phyloP scores from a whole-genome alignment of 225 moss, liverwort and hornwort species.

The Physcomitrium patens region DNA sequence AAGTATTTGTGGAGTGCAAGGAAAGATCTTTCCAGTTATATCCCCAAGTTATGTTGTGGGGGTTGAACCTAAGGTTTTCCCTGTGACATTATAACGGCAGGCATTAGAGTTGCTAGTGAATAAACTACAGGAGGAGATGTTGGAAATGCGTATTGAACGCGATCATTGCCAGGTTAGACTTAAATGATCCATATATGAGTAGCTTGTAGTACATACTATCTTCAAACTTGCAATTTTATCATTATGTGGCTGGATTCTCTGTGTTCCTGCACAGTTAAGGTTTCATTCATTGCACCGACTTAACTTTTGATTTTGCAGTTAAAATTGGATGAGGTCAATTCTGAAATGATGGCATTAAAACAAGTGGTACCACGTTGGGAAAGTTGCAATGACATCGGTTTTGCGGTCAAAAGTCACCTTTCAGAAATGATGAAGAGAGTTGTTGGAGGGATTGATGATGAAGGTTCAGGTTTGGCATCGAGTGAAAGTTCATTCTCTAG shows the following conservation, averaged over 20 bases:
- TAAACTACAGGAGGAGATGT: constrained; percentile 73
- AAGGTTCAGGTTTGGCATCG: constrained; percentile 42
- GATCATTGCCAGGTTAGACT: constrained; percentile 75
- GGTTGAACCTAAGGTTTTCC: constrained; percentile 10
- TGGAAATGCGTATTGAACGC: constrained; percentile 67
- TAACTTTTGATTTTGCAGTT: constrained; percentile 39
- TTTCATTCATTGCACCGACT: not conserved
- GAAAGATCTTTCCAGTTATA: not conserved
- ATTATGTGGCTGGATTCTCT: not conserved
- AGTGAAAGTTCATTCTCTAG: constrained; percentile 48
- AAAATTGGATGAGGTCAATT: constrained; percentile 71
- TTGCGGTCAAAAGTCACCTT: constrained; percentile 54
- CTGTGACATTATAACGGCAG: constrained; percentile 38
- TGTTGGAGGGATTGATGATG: constrained; percentile 50
- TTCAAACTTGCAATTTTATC: not conserved
- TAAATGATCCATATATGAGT: not conserved
- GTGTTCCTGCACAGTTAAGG: not conserved
- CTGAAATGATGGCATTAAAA: constrained; percentile 63
- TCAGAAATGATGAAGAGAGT: constrained; percentile 71
- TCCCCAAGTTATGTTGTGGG: not conserved
- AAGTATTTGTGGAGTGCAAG: not conserved
- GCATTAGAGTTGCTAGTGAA: constrained; percentile 57
- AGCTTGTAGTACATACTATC: not conserved
- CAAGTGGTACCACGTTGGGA: constrained; percentile 81
- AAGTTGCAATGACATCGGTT: constrained; percentile 48